phyloP scores from a whole-genome alignment of 129 eudicot genomes.

The Chrysanthemum seticuspe region DNA sequence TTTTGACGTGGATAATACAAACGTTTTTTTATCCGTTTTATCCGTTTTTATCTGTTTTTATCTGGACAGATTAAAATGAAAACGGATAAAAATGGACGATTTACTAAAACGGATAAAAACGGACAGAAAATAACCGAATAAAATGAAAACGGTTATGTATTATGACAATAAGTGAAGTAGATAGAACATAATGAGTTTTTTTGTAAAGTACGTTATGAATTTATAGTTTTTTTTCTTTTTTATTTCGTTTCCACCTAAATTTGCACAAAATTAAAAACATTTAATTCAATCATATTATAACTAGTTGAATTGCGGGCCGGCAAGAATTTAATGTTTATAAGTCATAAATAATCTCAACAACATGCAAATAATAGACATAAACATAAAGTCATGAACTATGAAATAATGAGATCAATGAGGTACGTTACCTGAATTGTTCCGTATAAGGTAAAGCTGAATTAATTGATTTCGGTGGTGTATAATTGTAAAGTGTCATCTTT shows the following conservation, averaged over 20 bases:
- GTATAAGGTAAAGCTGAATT: constrained; percentile 49
- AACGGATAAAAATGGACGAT: too few relatives aligned
- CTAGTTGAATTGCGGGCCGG: background rate
- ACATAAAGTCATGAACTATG: background rate
- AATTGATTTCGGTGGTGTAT: constrained; percentile 45
- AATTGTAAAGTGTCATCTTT: constrained; percentile 37
- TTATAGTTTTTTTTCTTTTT: too few relatives aligned
- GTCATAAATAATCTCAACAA: background rate
- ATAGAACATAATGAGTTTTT: too few relatives aligned
- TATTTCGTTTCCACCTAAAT: background rate
- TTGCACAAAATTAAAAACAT: background rate
- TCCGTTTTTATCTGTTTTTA: too few relatives aligned
- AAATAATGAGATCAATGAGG: background rate
- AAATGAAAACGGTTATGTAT: too few relatives aligned
- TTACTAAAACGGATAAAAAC: too few relatives aligned
- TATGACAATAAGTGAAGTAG: too few relatives aligned
- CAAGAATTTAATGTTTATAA: background rate
- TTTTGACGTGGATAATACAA: too few relatives aligned
- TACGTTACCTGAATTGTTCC: constrained; percentile 52
- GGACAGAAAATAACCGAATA: too few relatives aligned
- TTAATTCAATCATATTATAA: background rate
- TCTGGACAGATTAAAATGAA: too few relatives aligned
- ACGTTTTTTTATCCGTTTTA: too few relatives aligned
- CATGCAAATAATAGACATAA: constrained; percentile 12
- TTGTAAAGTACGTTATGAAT: too few relatives aligned